Conservation (phyloP, 2,329 filamentous ascomycete genomes). For the Colletotrichum ledebouriae region DNA sequence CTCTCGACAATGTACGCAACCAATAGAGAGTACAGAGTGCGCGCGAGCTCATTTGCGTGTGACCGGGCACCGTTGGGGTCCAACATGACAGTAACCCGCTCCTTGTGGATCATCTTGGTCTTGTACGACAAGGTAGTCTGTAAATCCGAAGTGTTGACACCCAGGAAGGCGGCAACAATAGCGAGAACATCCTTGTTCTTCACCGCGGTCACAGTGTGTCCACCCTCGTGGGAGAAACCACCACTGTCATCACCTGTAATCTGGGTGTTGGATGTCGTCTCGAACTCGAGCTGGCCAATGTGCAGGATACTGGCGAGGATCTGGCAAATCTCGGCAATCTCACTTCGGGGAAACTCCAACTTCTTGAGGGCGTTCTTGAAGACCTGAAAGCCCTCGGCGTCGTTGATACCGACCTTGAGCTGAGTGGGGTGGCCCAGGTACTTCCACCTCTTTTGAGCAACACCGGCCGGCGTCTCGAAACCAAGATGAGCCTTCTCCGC, state of each 20-base stretch:
- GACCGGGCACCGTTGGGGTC: conserved; percentile 90
- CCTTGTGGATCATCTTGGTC: conserved; percentile 94
- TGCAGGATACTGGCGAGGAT: conserved; percentile 95
- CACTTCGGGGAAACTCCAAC: conserved; percentile 90
- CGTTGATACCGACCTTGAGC: conserved; percentile 96
- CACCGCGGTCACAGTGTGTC: conserved; percentile 85
- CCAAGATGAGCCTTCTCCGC: conserved; percentile 90
- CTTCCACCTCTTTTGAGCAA: conserved; percentile 85
- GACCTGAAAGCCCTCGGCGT: conserved; percentile 93
- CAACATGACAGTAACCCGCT: conserved; percentile 98
- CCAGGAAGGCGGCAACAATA: conserved; percentile 94
- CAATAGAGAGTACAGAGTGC: conserved; percentile 92
- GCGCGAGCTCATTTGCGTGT: conserved; percentile 93
- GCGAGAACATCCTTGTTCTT: conserved; percentile 92
- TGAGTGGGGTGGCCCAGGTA: conserved; percentile 97
- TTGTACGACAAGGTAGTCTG: conserved; percentile 94
- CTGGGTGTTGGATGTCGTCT: conserved; percentile 83
- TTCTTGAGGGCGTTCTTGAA: conserved; percentile 97
- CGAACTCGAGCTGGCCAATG: conserved; percentile 96
- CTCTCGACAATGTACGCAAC: conserved; percentile 95
- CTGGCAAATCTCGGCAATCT: conserved; percentile 98
- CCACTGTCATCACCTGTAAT: conserved; percentile 90
- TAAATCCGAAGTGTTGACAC: conserved; percentile 83
- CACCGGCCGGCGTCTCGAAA: conserved; percentile 63
- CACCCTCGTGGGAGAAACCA: conserved; percentile 95